A percentile compares a stretch with the other conserved stretches of the same genome.
Evolutionary conservation across 306 rosid genomes (phyloP).

Genomic region (Pyrus communis): DNA sequence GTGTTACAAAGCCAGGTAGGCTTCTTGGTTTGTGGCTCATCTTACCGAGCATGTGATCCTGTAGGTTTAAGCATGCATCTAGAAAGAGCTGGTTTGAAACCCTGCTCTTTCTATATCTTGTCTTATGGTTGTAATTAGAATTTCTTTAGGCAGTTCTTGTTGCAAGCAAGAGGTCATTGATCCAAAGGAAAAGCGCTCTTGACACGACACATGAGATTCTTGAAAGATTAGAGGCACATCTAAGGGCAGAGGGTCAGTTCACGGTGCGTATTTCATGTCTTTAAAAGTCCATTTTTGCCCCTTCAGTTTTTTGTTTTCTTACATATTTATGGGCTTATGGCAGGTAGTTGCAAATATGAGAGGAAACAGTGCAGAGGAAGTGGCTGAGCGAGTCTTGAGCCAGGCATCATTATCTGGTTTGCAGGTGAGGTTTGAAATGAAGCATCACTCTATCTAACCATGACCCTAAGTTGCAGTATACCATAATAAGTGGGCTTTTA

Average conservation of each 20-base stretch:
- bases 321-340: conserved; percentile 9
- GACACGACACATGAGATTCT: conserved; percentile 89
- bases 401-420: conserved; percentile 73
- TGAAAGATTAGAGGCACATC: conserved; percentile 89
- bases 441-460: not conserved
- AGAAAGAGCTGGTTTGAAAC: conserved; percentile 10
- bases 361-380: conserved; percentile 81
- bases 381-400: conserved; percentile 80
- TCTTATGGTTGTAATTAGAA: conserved; percentile 21
- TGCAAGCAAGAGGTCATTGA: conserved; percentile 77
- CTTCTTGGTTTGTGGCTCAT: conserved; percentile 6
- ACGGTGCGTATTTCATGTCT: conserved; percentile 39
- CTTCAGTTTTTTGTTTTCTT: not conserved
- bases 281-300: not conserved
- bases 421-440: conserved; percentile 56
- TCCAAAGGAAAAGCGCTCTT: conserved; percentile 62
- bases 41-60: conserved; percentile 4
- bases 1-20: conserved; percentile 85
- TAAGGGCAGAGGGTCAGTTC: conserved; percentile 76
- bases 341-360: conserved; percentile 97
- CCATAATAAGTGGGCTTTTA: not conserved
- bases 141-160: conserved; percentile 77
- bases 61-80: conserved; percentile 5
- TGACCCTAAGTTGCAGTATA: not conserved
- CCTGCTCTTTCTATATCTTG: conserved; percentile 10